A percentile compares a stretch with the other conserved stretches of the same genome.
phyloP scores from a whole-genome alignment of 495 filamentous ascomycete species.

The Hypoxylon fragiforme region DNA sequence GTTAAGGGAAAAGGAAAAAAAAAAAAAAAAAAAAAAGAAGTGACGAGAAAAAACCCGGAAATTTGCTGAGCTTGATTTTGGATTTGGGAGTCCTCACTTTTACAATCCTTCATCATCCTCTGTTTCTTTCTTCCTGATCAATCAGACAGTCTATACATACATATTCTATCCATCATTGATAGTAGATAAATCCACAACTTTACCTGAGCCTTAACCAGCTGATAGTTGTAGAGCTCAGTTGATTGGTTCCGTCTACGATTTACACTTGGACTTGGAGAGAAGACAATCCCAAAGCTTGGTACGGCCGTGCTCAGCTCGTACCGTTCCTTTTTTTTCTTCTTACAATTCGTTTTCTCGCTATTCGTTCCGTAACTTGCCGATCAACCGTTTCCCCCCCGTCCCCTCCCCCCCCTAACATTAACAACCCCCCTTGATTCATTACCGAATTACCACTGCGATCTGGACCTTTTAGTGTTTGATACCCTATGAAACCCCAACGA shows the following conservation, averaged over 20 bases:
- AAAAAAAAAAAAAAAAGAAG: no score
- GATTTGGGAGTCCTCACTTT: conserved; percentile 11
- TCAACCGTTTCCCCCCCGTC: no score
- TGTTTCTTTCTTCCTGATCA: conserved; percentile 1
- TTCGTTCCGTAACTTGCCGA: conserved; percentile 36
- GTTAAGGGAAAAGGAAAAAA: no score
- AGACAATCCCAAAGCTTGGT: conserved; percentile 13
- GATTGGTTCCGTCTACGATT: conserved; percentile 12
- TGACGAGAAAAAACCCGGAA: conserved; percentile 8
- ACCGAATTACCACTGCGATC: conserved; percentile 24
- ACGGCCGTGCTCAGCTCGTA: conserved; percentile 24
- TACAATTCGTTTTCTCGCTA: conserved; percentile 9
- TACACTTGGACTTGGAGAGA: conserved; percentile 12
- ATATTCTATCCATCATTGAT: no score
- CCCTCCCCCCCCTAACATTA: conserved; percentile 18
- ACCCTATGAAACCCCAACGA: conserved; percentile 37
- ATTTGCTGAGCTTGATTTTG: conserved; percentile 8
- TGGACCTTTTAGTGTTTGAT: conserved; percentile 32
- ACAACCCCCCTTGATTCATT: conserved; percentile 13
- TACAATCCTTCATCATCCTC: neutral
- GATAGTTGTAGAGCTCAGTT: conserved; percentile 16
- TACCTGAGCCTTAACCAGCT: conserved; percentile 3
- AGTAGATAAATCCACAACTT: conserved; percentile 1
- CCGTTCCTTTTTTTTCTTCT: conserved; percentile 3
- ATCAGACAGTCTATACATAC: no score